Evolutionary conservation across 805 yeast genomes (phyloP).

Genomic region (Hanseniaspora mollemarum): DNA sequence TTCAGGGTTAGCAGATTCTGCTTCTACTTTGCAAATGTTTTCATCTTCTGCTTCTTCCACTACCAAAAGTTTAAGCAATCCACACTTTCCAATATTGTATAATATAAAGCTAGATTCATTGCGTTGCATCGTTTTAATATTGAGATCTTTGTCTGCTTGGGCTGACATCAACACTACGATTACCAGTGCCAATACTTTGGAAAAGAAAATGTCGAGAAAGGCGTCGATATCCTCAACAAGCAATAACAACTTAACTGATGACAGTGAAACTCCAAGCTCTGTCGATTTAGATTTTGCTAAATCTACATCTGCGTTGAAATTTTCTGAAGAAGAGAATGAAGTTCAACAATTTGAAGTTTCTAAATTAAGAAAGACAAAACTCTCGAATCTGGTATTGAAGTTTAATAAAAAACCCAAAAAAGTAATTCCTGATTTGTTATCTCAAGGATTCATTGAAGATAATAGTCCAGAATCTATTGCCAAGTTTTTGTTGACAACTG

Average conservation of each 20-base stretch:
- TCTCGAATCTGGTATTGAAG: slow-evolving; percentile 62
- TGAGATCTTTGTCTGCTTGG: slow-evolving; percentile 77
- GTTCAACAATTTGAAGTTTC: slow-evolving; percentile 75
- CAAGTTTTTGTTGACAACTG: slow-evolving; percentile 55
- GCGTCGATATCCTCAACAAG: slow-evolving; percentile 17
- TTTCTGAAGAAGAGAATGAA: slow-evolving; percentile 36
- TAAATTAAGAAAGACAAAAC: slow-evolving; percentile 71
- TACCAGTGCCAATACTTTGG: slow-evolving; percentile 12
- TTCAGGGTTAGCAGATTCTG: slow-evolving; percentile 32
- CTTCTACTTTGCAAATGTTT: slow-evolving; percentile 19
- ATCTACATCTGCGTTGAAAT: neutral
- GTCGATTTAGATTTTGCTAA: slow-evolving; percentile 14
- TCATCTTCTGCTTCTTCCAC: slow-evolving; percentile 16
- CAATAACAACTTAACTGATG: slow-evolving; percentile 14
- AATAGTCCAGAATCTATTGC: slow-evolving; percentile 63
- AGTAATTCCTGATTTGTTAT: slow-evolving; percentile 56
- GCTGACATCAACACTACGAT: slow-evolving; percentile 44
- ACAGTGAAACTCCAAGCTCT: slow-evolving; percentile 16
- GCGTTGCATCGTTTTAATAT: slow-evolving; percentile 65
- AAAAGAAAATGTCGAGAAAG: slow-evolving; percentile 12
- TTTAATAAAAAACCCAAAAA: slow-evolving; percentile 79
- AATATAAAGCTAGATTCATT: slow-evolving; percentile 74
- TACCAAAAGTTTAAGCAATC: slow-evolving; percentile 19
- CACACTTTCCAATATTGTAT: slow-evolving; percentile 62
- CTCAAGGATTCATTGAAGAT: slow-evolving; percentile 50